Conservation (phyloP, 176 grass and related monocot species). For the Typha latifolia region DNA sequence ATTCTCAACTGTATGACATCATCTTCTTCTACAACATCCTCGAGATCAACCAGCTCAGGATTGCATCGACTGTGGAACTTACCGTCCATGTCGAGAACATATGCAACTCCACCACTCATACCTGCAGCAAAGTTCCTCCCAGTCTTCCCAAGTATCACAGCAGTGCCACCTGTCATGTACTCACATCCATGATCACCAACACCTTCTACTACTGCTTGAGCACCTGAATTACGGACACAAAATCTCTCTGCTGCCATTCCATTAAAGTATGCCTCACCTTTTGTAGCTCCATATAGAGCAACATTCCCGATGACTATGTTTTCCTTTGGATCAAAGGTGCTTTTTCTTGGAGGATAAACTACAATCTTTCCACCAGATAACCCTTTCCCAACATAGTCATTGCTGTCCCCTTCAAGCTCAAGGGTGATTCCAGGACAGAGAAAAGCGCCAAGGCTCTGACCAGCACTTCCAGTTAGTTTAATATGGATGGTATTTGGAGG, state of each 20-base stretch:
- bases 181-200: conserved; percentile 99
- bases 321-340: conserved; percentile 71
- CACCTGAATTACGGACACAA: conserved; percentile 95
- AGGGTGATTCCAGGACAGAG: conserved; percentile 89
- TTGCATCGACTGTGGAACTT: conserved; percentile 67
- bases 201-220: conserved; percentile 89
- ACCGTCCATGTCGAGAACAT: conserved; percentile 87
- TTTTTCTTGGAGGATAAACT: conserved; percentile 79
- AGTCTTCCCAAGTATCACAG: conserved; percentile 85
- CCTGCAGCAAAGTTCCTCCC: conserved; percentile 98
- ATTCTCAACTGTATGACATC: conserved; percentile 77
- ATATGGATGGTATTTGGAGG: conserved; percentile 67
- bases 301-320: conserved; percentile 99
- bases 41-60: conserved; percentile 83
- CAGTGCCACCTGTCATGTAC: conserved; percentile 97
- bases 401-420: conserved; percentile 94
- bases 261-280: conserved; percentile 92
- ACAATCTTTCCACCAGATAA: conserved; percentile 92
- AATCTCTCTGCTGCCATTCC: conserved; percentile 99
- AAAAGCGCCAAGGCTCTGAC: conserved; percentile 92
- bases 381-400: conserved; percentile 98
- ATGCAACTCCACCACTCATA: conserved; percentile 93
- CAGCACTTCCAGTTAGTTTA: conserved; percentile 81
- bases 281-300: conserved; percentile 89
- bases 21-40: conserved; percentile 73